These are phyloP conservation scores for Colletotrichum tamarilloi DNA, from an alignment of 2,329 filamentous ascomycete genomes.

Conservation along the genomic window DNA sequence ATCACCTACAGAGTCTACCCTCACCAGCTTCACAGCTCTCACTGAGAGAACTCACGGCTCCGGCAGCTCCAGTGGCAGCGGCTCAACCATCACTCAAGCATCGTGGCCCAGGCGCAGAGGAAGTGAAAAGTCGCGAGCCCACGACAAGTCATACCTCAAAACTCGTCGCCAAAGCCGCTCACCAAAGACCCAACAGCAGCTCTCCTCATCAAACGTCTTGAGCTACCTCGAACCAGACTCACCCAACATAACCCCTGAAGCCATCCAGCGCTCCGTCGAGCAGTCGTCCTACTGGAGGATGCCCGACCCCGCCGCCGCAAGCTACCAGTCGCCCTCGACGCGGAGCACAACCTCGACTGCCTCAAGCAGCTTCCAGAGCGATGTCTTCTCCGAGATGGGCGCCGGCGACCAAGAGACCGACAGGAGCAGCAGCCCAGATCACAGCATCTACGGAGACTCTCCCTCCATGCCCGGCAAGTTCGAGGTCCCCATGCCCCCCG, in stretches of 20 bases:
- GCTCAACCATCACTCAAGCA: slow-evolving; percentile 52
- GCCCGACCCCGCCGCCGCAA: slow-evolving; percentile 39
- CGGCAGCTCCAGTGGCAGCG: slow-evolving; percentile 52
- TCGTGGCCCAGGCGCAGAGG: slow-evolving; percentile 38
- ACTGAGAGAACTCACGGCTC: slow-evolving; percentile 47
- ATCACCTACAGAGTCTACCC: slow-evolving; percentile 46
- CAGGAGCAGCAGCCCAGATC: slow-evolving; percentile 56
- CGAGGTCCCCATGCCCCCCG: slow-evolving; percentile 28
- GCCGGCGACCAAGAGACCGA: slow-evolving; percentile 54
- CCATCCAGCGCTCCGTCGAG: slow-evolving; percentile 45
- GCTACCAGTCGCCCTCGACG: slow-evolving; percentile 42
- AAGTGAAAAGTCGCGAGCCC: slow-evolving; percentile 25
- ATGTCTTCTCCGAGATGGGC: slow-evolving; percentile 47
- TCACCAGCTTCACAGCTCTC: slow-evolving; percentile 42
- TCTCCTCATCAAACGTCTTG: slow-evolving; percentile 49
- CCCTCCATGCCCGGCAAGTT: slow-evolving; percentile 23
- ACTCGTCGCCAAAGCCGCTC: slow-evolving; percentile 28
- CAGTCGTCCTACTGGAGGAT: slow-evolving; percentile 43
- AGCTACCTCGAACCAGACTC: slow-evolving; percentile 71
- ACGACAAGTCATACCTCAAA: slow-evolving; percentile 37
- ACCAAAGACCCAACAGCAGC: slow-evolving; percentile 28
- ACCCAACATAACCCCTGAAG: slow-evolving; percentile 54
- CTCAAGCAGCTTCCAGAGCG: slow-evolving; percentile 65
- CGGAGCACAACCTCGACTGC: slow-evolving; percentile 53
- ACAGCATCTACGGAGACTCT: slow-evolving; percentile 47